phyloP scores from a whole-genome alignment of 1,284 basidiomycete species.

The Boletus smithii region DNA sequence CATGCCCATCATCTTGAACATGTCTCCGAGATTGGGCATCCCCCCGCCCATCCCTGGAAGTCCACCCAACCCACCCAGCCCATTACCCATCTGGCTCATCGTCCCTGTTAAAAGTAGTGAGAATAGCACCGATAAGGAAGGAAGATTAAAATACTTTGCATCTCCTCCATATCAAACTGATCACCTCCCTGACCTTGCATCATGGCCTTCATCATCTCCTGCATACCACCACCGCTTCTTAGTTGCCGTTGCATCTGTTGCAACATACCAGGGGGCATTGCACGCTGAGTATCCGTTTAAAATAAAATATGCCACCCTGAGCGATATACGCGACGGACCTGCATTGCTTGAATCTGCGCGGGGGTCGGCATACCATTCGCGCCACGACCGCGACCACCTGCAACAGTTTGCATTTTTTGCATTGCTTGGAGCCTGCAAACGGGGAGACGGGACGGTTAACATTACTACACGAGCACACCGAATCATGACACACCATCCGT shows the following conservation, averaged over 20 bases:
- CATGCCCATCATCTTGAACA: constrained; percentile 87
- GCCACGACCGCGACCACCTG: constrained; percentile 81
- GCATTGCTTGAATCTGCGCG: constrained; percentile 91
- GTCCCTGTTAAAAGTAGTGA: constrained; percentile 49
- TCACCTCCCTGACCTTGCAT: constrained; percentile 88
- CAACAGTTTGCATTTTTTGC: constrained; percentile 86
- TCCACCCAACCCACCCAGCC: constrained; percentile 54
- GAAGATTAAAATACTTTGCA: constrained; percentile 60
- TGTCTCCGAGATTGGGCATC: constrained; percentile 66
- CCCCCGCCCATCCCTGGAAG: constrained; percentile 44
- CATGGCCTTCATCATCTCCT: constrained; percentile 95
- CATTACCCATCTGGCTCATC: constrained; percentile 82
- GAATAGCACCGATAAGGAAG: constrained; percentile 5
- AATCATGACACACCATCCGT: constrained; percentile 65
- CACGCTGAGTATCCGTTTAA: constrained; percentile 48
- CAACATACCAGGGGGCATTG: constrained; percentile 87
- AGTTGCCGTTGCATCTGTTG: constrained; percentile 83
- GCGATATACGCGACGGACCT: constrained; percentile 46
- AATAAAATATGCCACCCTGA: constrained; percentile 8
- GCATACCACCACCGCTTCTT: constrained; percentile 81
- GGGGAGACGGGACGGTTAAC: constrained; percentile 1
- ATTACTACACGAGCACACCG: constrained; percentile 4
- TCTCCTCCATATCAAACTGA: constrained; percentile 80
- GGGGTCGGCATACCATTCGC: constrained; percentile 84
- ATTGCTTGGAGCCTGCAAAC: constrained; percentile 70